Percentiles rank a stretch among this genome's conserved stretches.
Evolutionary conservation across 1,284 basidiomycete species (phyloP).

Genomic region (Phellinidium pouzarii): DNA sequence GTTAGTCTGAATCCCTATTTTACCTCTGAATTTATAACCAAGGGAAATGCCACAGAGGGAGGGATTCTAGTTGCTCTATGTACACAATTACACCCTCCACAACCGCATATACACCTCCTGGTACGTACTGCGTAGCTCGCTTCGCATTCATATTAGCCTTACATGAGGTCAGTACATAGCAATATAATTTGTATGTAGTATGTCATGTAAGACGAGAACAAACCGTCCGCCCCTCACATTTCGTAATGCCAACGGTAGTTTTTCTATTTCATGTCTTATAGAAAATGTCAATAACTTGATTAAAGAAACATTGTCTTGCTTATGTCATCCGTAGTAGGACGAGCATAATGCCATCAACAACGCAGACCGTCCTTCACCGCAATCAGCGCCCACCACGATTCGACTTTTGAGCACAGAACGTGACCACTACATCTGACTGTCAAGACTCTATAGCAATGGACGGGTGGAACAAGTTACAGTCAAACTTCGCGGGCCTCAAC

Average conservation of each 20-base stretch:
- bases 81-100: conserved; percentile 6
- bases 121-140: background rate
- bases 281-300: background rate
- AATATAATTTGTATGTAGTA: background rate
- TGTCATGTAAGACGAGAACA: too few relatives aligned
- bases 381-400: background rate
- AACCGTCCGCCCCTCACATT: too few relatives aligned
- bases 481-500: conserved; percentile 55
- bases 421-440: background rate
- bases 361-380: background rate
- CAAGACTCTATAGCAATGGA: conserved; percentile 45
- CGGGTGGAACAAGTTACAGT: conserved; percentile 64
- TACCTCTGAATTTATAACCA: background rate
- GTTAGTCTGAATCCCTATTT: background rate
- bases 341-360: background rate
- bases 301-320: background rate
- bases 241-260: too few relatives aligned
- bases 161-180: background rate
- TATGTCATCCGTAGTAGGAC: background rate
- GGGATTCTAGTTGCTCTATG: conserved; percentile 5
- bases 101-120: conserved; percentile 5
- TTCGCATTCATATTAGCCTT: background rate
- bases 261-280: too few relatives aligned
- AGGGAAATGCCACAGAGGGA: background rate
- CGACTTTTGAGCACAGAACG: background rate